A percentile compares a stretch with the other conserved stretches of the same genome.
Evolutionary conservation across 108 stramenopile species (phyloP).

Genomic region (Nitzschia inconspicua): DNA sequence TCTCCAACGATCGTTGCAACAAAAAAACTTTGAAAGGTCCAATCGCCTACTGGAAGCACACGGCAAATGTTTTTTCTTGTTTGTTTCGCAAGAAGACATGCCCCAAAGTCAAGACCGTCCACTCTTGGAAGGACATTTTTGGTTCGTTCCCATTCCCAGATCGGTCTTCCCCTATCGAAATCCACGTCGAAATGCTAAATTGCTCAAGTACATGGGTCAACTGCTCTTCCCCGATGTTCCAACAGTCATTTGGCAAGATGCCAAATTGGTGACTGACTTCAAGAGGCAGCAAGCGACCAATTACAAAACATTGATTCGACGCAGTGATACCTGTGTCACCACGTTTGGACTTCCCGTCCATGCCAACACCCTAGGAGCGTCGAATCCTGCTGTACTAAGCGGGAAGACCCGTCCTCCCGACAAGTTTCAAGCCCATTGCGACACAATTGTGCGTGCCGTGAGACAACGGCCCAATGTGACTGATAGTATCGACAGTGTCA

Average conservation of each 20-base stretch:
- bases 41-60: background rate
- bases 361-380: background rate
- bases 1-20: no score
- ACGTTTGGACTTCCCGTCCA: background rate
- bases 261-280: background rate
- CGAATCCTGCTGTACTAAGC: no score
- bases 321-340: slow-evolving; percentile 1
- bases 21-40: background rate
- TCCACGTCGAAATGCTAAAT: background rate
- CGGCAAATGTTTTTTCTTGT: slow-evolving; percentile 5
- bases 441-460: background rate
- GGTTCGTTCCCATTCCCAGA: background rate
- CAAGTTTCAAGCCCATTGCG: background rate
- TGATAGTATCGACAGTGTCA: background rate
- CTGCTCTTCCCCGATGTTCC: background rate
- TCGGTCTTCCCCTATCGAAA: background rate
- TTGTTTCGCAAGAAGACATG: background rate
- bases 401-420: background rate
- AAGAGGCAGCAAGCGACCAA: background rate
- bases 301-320: no score
- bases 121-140: background rate
- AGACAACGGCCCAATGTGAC: background rate
- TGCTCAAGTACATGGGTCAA: slow-evolving; percentile 1
- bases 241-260: background rate
- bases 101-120: background rate